Percentiles rank a stretch among this genome's conserved stretches.
Conservation (phyloP, 345 rosid species). For the Euclidium syriacum region DNA sequence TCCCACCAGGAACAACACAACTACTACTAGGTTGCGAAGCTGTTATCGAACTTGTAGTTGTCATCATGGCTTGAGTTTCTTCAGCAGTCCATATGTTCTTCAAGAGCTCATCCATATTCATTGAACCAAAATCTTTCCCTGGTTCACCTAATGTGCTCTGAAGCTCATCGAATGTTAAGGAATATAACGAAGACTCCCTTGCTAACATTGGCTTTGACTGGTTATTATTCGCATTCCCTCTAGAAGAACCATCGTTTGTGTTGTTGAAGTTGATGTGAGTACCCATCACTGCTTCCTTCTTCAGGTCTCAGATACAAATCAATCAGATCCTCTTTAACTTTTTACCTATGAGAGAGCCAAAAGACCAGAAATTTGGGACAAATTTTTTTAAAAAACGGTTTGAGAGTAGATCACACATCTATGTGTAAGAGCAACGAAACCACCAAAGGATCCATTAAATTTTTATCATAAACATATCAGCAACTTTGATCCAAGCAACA, state of each 20-base stretch:
- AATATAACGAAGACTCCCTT: constrained; percentile 68
- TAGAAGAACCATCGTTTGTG: constrained; percentile 33
- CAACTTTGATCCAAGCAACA: not conserved
- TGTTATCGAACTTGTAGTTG: constrained; percentile 23
- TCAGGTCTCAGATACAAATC: not conserved
- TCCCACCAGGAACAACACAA: constrained; percentile 25
- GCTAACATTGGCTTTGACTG: constrained; percentile 35
- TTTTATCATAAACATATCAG: not conserved
- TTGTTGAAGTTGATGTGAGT: constrained; percentile 58
- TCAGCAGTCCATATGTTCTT: constrained; percentile 85
- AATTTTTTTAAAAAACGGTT: not conserved
- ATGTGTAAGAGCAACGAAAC: not conserved
- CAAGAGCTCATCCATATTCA: constrained; percentile 97
- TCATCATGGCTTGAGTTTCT: constrained; percentile 55
- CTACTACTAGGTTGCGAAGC: constrained; percentile 21
- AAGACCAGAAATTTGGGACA: not conserved
- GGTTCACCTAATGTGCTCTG: constrained; percentile 63
- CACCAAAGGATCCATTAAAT: not conserved
- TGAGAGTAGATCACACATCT: not conserved
- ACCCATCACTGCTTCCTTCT: constrained; percentile 35
- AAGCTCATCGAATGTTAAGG: constrained; percentile 84
- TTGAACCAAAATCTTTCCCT: constrained; percentile 91
- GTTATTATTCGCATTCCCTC: constrained; percentile 31
- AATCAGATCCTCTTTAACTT: not conserved
- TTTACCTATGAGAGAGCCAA: not conserved